Evolutionary conservation across 352 stramenopile species (phyloP).

Genomic region (Pythium angustatum): DNA sequence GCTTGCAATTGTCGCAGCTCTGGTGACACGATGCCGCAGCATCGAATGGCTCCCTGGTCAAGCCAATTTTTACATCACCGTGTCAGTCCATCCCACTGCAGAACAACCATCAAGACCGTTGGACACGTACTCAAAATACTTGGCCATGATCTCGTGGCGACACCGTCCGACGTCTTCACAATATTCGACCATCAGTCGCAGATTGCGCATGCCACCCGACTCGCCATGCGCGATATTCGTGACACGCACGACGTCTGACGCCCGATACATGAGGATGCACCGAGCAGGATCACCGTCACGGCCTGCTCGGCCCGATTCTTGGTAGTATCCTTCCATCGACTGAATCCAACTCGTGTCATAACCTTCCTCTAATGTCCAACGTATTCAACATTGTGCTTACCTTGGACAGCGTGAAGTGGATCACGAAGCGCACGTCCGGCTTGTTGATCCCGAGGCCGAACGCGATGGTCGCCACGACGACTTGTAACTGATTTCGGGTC

Average conservation of each 20-base stretch:
- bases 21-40: slow-evolving; percentile 37
- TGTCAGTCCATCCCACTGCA: background rate
- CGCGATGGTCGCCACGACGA: slow-evolving; percentile 93
- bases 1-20: slow-evolving; percentile 55
- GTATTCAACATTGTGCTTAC: slow-evolving; percentile 22
- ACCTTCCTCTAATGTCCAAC: background rate
- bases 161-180: slow-evolving; percentile 26
- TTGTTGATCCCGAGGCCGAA: slow-evolving; percentile 96
- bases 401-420: slow-evolving; percentile 88
- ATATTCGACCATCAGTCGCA: slow-evolving; percentile 70
- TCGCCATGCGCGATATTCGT: slow-evolving; percentile 65
- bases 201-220: slow-evolving; percentile 60
- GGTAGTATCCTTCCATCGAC: slow-evolving; percentile 97
- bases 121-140: slow-evolving; percentile 62
- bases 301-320: slow-evolving; percentile 95
- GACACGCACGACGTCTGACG: slow-evolving; percentile 75
- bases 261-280: slow-evolving; percentile 89
- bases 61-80: background rate
- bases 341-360: slow-evolving; percentile 7
- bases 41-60: slow-evolving; percentile 52
- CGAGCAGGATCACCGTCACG: slow-evolving; percentile 89
- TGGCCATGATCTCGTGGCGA: slow-evolving; percentile 34
- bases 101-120: no score
- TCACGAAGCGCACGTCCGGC: slow-evolving; percentile 90
- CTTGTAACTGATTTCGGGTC: slow-evolving; percentile 61